Evolutionary conservation across 116 monocot genomes (phyloP), one percentile per base, ranked within the genome.

Genomic region (Iris pallida): DNA sequence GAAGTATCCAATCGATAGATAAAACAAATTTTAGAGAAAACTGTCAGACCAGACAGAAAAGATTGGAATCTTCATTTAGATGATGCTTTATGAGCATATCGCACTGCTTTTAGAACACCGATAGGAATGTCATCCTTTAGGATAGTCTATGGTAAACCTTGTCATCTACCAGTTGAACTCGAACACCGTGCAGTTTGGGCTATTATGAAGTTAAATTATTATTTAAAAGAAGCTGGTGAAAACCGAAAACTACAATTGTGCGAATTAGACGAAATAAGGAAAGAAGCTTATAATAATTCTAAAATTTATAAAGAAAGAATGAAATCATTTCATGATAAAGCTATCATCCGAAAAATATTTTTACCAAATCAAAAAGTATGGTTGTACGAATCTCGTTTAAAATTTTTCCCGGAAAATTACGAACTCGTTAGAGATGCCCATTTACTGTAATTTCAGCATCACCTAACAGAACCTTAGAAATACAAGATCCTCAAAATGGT

Each of bases 1-100:
- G 53, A 66, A 40, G 1, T 66, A 0, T 53, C 53, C 6, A 66
- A 54, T n/a, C 5, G 66, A 8, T 0, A 41, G 5, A 4, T 66
- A 5, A 66, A 66, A 6, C 15, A 17, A 41, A 66, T 53, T 30
- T 40, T 66, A 47, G 16, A 52, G 12, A 66, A 53, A 54, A 64
- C 47, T 0, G 7, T 47, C 18, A 4, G 2, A 7, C 5, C 15
- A 6, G 5, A 5, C 8, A 45, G 16, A 6, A 64, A 17, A 8
- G 64, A 64, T 47, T 64, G 15, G 47, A 4, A 10, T 0, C 8
- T 11, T 4, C n/a, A 19, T 1, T 18, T 64, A 5, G 17, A 47
- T 18, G 10, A 19, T 64, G 46, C 64, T 0, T 19, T 16, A 17
- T 65, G 48, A 48, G 9, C 49, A 6, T 65, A 65, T 48, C 15